Conservation (phyloP, 768 basidiomycete genomes). For the Fomitopsis pulvina region DNA sequence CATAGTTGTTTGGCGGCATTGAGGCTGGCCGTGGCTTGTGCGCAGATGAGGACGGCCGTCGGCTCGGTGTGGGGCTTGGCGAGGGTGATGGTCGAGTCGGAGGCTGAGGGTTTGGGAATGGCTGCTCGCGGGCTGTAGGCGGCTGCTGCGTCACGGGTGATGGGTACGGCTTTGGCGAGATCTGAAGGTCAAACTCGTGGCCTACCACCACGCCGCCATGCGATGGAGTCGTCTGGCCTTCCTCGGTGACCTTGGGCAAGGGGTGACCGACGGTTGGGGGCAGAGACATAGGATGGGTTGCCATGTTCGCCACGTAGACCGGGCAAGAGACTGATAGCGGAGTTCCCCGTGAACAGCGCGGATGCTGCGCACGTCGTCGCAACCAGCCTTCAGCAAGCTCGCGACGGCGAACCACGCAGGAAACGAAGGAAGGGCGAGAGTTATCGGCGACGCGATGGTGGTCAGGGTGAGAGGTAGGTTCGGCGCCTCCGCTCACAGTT, state of each 20-base stretch:
- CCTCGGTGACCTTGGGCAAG: constrained; percentile 15
- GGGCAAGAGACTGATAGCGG: no score
- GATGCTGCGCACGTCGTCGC: not conserved
- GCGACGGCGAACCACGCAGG: not conserved
- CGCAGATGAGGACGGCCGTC: constrained; percentile 16
- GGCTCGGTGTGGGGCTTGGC: constrained; percentile 5
- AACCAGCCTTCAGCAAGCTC: not conserved
- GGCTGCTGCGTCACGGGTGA: constrained; percentile 17
- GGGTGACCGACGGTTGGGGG: constrained; percentile 26
- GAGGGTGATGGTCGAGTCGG: not conserved
- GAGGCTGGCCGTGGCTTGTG: constrained; percentile 58
- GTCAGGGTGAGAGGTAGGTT: not conserved
- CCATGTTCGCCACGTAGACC: constrained; percentile 22
- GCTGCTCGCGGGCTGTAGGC: constrained; percentile 10
- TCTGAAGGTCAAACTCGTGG: constrained; percentile 62
- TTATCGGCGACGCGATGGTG: not conserved
- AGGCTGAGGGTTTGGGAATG: not conserved
- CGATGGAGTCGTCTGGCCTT: constrained; percentile 36
- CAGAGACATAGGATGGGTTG: constrained; percentile 40
- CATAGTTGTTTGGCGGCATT: constrained; percentile 54
- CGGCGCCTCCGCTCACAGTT: not conserved
- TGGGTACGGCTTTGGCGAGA: constrained; percentile 33
- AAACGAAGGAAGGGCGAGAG: not conserved
- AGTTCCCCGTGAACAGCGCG: not conserved
- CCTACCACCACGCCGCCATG: constrained; percentile 50